phyloP scores from a whole-genome alignment of 1,284 basidiomycete genomes.

The Leccinum glutinopallens region DNA sequence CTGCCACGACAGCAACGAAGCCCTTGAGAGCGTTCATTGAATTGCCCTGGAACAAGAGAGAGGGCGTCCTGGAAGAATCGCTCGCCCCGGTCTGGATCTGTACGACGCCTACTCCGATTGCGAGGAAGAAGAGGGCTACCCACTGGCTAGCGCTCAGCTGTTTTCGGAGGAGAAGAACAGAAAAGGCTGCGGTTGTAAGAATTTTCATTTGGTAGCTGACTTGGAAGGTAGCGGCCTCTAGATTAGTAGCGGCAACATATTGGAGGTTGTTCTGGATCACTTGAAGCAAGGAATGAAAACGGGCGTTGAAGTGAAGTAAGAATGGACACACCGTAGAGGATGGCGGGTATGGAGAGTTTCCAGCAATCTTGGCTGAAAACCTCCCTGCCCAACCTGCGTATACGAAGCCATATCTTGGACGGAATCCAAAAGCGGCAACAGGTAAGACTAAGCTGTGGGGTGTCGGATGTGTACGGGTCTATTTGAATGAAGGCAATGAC shows the following conservation, averaged over 20 bases:
- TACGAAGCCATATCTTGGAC: conserved; percentile 40
- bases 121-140: conserved; percentile 83
- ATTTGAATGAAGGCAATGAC: conserved; percentile 50
- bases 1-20: conserved; percentile 84
- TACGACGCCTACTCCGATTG: conserved; percentile 90
- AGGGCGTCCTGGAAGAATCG: conserved; percentile 36
- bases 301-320: neutral
- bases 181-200: conserved; percentile 94
- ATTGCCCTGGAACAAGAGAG: conserved; percentile 40
- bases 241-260: conserved; percentile 90
- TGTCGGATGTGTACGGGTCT: conserved; percentile 38
- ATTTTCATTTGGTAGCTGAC: conserved; percentile 98
- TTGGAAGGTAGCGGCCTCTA: conserved; percentile 94
- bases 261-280: conserved; percentile 97
- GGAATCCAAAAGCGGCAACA: conserved; percentile 38
- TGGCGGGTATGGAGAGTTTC: conserved; percentile 82
- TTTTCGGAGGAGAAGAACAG: conserved; percentile 86
- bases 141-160: conserved; percentile 78
- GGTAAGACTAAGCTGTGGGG: conserved; percentile 28
- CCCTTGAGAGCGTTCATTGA: conserved; percentile 82
- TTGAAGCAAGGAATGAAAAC: conserved; percentile 22
- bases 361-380: conserved; percentile 72
- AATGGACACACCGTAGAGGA: conserved; percentile 58
- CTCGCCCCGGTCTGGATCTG: conserved; percentile 74
- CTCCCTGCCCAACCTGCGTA: conserved; percentile 47